phyloP scores from a whole-genome alignment of 139 green algal genomes.

The Pleodorina starrii region DNA sequence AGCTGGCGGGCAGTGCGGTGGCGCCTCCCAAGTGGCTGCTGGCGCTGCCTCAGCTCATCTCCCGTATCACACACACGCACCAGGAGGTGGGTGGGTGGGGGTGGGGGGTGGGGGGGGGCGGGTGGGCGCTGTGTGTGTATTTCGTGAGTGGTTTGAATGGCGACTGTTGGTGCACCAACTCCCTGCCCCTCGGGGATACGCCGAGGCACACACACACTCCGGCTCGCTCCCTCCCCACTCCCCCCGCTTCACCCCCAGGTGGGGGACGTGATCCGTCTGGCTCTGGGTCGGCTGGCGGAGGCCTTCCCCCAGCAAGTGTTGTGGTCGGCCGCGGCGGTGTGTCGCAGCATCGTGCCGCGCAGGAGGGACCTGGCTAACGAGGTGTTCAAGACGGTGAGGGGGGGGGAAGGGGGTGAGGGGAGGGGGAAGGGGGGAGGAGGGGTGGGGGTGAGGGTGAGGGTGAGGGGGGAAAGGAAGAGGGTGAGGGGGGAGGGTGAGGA shows the following conservation, averaged over 20 bases:
- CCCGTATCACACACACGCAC: constrained; percentile 89
- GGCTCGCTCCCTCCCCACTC: not conserved
- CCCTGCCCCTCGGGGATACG: no score
- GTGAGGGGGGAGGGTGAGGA: no score
- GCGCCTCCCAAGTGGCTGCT: constrained; percentile 88
- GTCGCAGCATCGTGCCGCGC: constrained; percentile 62
- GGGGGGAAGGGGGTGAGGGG: no score
- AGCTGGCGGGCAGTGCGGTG: constrained; percentile 57
- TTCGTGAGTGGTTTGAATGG: no score
- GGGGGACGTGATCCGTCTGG: constrained; percentile 31
- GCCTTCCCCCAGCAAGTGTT: constrained; percentile 82
- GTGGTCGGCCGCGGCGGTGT: constrained; percentile 85
- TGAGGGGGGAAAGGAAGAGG: no score
- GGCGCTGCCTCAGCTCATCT: constrained; percentile 94
- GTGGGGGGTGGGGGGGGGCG: not conserved
- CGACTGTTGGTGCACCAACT: no score
- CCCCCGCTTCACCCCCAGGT: not conserved
- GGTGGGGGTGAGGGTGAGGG: no score
- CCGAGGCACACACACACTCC: not conserved
- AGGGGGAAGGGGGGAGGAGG: no score
- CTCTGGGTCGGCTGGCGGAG: constrained; percentile 57
- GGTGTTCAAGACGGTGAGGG: constrained; percentile 37
- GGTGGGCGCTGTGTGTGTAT: no score
- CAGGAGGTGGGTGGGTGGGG: constrained; percentile 65
- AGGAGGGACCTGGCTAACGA: constrained; percentile 63